Evolutionary conservation across 768 basidiomycete genomes (phyloP), one percentile per base, ranked within the genome.

Genomic region (Cystobasidium ongulense): DNA sequence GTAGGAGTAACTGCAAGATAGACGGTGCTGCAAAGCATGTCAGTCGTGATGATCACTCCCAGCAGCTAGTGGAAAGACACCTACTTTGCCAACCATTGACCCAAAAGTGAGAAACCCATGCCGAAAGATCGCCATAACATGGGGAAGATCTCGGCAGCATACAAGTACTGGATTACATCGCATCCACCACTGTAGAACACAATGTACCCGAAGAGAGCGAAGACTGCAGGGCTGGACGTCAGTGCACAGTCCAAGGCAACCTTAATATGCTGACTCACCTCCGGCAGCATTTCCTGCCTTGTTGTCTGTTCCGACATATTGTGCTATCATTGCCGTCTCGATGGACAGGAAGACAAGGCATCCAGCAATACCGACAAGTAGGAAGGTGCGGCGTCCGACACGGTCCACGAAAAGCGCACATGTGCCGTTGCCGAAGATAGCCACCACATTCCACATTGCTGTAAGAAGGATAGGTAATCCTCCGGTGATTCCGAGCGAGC

Each of bases 121-220:
- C 52, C 52, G 27, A 54, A 54, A 7, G 52, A 54, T 23, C 52
- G 52, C 52, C 52, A 54, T 23, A 54, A 29, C 52, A 54, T 54
- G n/a, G 52, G 52, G 52, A 54, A 54, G 52, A 54, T 54, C n/a
- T 54, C 52, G 7, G 52, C 52, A 8, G 52, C 52, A n/a, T 54
- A 54, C n/a, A 54, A n/a, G 52, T 54, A 54, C 52, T 54, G 52
- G n/a, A 54, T 54, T 7, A 54, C 52, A 54, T 54, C 52, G 52
- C 52, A 54, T n/a, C 52, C 52, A 23, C 52, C 52, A 29, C 52
- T 54, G 27, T 54, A 54, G 52, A 54, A 54, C 5, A 54, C 52
- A n/a, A 54, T 54, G 52, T 54, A 54, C 8, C 52, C 52, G 52
- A 54, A 54, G 27, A 54, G 52, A 5, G 52, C 52, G n/a, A 54